These are phyloP conservation scores for Eleusine indica DNA, from an alignment of 176 grass and related monocot genomes.

Conservation along the genomic window DNA sequence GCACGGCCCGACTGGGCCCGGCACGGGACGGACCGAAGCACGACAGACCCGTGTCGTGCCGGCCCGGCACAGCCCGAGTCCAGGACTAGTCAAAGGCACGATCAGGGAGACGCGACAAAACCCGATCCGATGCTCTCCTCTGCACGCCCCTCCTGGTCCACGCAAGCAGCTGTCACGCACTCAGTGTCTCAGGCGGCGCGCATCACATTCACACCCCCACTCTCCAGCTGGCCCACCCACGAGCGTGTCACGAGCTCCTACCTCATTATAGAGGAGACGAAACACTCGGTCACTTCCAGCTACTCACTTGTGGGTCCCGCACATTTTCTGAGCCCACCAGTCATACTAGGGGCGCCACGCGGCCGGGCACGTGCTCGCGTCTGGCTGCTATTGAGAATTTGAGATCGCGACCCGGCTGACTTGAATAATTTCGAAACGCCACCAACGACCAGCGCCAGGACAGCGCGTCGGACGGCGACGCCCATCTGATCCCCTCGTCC, in stretches of 20 bases:
- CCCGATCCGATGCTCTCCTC: background rate
- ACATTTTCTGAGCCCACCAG: background rate
- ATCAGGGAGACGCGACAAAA: background rate
- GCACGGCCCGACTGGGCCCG: no score
- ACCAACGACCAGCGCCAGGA: background rate
- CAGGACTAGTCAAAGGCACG: no score
- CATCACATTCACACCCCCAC: background rate
- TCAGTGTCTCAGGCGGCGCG: no score
- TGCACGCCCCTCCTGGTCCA: no score
- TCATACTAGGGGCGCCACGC: background rate
- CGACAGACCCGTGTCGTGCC: background rate
- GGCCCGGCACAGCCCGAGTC: no score
- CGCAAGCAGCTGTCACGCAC: no score
- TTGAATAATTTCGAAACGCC: background rate
- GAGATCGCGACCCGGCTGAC: background rate
- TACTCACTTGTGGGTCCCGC: background rate
- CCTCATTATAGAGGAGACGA: background rate
- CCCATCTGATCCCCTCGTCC: background rate
- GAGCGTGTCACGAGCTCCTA: background rate
- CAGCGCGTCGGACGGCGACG: conserved; percentile 29
- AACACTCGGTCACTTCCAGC: background rate
- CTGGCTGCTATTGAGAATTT: background rate
- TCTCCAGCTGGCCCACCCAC: background rate
- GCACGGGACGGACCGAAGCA: no score
- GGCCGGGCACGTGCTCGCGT: background rate